Percentiles rank a stretch among this genome's conserved stretches.
phyloP scores from a whole-genome alignment of 1,139 yeast genomes.

The Candida labiduridarum region DNA sequence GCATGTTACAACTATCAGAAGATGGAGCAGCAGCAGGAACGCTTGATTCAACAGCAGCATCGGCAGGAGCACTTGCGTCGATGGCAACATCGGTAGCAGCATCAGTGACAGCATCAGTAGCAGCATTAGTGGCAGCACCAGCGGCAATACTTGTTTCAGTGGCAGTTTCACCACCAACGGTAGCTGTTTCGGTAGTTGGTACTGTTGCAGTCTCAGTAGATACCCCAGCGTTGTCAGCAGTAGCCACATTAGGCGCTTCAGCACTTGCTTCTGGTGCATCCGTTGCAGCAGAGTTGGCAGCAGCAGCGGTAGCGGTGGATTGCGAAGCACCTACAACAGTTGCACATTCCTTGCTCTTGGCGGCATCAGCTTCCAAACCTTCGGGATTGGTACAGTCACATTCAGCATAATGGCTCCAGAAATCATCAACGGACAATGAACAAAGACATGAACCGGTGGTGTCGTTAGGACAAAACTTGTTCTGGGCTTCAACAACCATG shows the following conservation, averaged over 20 bases:
- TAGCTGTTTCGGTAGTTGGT: background rate
- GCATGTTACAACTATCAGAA: background rate
- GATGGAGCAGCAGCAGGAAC: background rate
- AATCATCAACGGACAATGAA: constrained; percentile 9
- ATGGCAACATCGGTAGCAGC: background rate
- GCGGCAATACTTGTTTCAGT: background rate
- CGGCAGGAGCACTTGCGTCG: background rate
- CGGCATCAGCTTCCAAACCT: constrained; percentile 1
- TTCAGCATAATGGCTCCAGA: constrained; percentile 9
- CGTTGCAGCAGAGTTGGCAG: background rate
- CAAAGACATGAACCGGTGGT: constrained; percentile 6
- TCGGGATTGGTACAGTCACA: constrained; percentile 10
- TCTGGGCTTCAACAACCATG: constrained; percentile 3
- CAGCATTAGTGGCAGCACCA: background rate
- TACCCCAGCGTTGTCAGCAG: background rate
- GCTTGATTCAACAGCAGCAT: too few species aligned
- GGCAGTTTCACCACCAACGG: background rate
- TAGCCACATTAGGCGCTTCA: constrained; percentile 7
- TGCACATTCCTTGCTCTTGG: background rate
- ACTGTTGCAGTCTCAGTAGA: background rate
- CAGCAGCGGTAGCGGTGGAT: constrained; percentile 9
- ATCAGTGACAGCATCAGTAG: background rate
- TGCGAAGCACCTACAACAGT: constrained; percentile 5
- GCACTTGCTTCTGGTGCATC: constrained; percentile 6
- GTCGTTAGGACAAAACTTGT: constrained; percentile 3